Evolutionary conservation across 305 asterid species (phyloP), one percentile per base, ranked within the genome.

Genomic region (Rubia occidens): DNA sequence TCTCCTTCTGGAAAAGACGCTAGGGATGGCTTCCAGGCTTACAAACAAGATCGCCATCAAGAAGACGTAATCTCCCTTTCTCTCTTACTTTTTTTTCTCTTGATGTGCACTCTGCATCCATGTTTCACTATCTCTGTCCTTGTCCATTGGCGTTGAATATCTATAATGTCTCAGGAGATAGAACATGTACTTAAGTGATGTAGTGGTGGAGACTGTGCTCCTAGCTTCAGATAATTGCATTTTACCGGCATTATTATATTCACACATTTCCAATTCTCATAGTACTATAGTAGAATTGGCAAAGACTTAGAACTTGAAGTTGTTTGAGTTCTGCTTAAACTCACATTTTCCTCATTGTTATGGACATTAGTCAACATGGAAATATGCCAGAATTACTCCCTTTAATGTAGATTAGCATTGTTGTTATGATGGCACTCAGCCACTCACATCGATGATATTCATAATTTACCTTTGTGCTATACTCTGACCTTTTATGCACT

Each of bases 1-100:
- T 81, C 95, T 78, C 83, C 87, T 74, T 79, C 95, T 72, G 96
- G 95, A 73, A 85, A 81, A 74, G 92, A 85, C 73, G 76, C 84
- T 43, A 78, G 81, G 74, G 80, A 76, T 71, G 69, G 68, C 44
- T 43, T 75, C 75, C 71, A 72, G 73, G 72, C 60, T 43, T 73
- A 72, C 65, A 86, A 84, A 78, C 84, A 78, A 74, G 90, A 79
- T 67, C 76, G 83, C 72, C 71, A 77, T 76, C 74, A 20, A 55
- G 96, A 85, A 78, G 91, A 86, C 49, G 95, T 91, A 17, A 84
- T 79, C 79, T 29, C 80, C 70, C 74, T 80, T 84, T 76, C 69
- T 77, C 72, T 64, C 72, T 60, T 76, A 80, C 47, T 60, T 66
- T 72, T 65, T 75, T 39, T 66, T 15, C 58, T 67, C 26, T 67